phyloP scores from a whole-genome alignment of 2,329 filamentous ascomycete species.

The Fusarium algeriense region DNA sequence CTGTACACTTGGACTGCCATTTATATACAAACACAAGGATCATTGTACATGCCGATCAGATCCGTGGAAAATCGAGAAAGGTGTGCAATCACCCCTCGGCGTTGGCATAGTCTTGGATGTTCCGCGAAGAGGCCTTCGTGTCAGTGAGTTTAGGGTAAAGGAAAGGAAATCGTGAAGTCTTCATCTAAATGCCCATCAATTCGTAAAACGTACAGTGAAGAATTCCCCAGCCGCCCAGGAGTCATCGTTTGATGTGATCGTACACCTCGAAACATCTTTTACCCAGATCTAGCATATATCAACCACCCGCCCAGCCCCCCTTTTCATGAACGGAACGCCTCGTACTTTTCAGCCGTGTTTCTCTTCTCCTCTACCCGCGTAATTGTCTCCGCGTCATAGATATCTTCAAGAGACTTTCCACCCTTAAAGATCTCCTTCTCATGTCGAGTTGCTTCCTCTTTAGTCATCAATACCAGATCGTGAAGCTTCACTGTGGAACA shows the following conservation, averaged over 20 bases:
- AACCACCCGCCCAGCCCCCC: background rate
- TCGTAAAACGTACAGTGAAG: slow-evolving; percentile 3
- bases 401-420: slow-evolving; percentile 73
- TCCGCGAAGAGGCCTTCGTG: background rate
- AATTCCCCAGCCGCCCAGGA: background rate
- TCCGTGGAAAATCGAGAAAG: too few relatives aligned
- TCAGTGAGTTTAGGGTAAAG: background rate
- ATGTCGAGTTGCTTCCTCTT: slow-evolving; percentile 85
- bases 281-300: background rate
- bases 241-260: background rate
- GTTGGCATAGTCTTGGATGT: background rate
- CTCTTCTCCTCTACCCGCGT: slow-evolving; percentile 74
- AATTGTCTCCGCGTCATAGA: slow-evolving; percentile 79
- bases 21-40: background rate
- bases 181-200: background rate
- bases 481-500: slow-evolving; percentile 75
- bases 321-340: slow-evolving; percentile 59
- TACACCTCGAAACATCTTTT: background rate
- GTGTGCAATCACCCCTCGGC: background rate
- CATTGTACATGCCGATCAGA: background rate
- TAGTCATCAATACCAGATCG: slow-evolving; percentile 91
- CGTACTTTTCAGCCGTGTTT: slow-evolving; percentile 73
- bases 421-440: slow-evolving; percentile 83
- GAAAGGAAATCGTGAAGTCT: background rate
- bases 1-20: background rate